These are phyloP conservation scores for Chytridiales sp. DNA, from an alignment of 371 early-diverging fungal genomes.

Conservation along the genomic window DNA sequence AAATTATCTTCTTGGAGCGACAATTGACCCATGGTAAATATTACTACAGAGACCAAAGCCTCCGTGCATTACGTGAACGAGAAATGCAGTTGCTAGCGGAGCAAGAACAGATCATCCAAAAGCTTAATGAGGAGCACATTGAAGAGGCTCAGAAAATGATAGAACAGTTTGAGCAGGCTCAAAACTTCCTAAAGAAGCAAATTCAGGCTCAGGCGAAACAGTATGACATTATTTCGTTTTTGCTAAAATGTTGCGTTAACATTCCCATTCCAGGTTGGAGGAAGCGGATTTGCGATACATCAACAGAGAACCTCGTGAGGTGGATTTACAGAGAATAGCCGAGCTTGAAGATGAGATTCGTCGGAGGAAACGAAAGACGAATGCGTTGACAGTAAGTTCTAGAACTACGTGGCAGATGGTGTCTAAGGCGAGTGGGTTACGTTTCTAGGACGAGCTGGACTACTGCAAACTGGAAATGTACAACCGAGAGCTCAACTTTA, in stretches of 20 bases:
- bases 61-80: conserved; percentile 11
- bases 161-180: conserved; percentile 47
- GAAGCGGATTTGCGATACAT: conserved; percentile 50
- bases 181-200: conserved; percentile 47
- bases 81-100: conserved; percentile 22
- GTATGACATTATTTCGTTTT: not conserved
- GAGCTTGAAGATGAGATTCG: conserved; percentile 44
- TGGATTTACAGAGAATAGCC: conserved; percentile 41
- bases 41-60: conserved; percentile 10
- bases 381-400: conserved; percentile 32
- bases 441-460: conserved; percentile 43
- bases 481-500: conserved; percentile 54
- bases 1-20: no score
- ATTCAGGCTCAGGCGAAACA: conserved; percentile 32
- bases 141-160: conserved; percentile 45
- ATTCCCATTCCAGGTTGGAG: conserved; percentile 34
- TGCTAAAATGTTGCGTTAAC: not conserved
- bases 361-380: conserved; percentile 28
- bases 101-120: conserved; percentile 27
- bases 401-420: not conserved
- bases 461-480: conserved; percentile 48
- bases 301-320: conserved; percentile 52
- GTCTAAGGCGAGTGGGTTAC: not conserved
- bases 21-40: no score
- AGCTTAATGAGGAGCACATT: conserved; percentile 40